Conservation (phyloP, 2,329 filamentous ascomycete species). For the Fusarium sp. region DNA sequence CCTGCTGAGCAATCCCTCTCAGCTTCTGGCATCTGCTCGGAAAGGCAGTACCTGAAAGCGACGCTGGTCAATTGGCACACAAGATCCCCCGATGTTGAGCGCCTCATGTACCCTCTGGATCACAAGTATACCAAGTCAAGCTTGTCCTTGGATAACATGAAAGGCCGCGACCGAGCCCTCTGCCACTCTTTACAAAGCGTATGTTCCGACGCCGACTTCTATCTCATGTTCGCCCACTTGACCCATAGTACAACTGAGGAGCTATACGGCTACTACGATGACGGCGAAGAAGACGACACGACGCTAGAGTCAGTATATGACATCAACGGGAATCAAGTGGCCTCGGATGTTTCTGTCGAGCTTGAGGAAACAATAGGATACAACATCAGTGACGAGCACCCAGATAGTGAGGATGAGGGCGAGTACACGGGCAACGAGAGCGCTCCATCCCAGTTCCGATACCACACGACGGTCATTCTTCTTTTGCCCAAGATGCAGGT, state of each 20-base stretch:
- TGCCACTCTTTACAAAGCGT: conserved; percentile 4
- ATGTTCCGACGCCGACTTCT: conserved; percentile 25
- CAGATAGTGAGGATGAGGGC: conserved; percentile 14
- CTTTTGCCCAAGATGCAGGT: conserved; percentile 15
- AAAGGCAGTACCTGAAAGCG: conserved; percentile 8
- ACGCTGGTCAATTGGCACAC: conserved; percentile 12
- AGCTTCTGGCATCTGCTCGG: background rate
- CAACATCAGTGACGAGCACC: background rate
- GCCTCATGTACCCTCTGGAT: conserved; percentile 22
- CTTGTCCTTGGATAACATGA: conserved; percentile 24
- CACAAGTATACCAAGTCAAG: conserved; percentile 27
- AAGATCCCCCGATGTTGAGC: background rate
- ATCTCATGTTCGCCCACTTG: conserved; percentile 26
- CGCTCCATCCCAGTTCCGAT: background rate
- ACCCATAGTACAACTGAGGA: conserved; percentile 1
- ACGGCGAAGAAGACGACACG: background rate
- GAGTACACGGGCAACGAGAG: conserved; percentile 16
- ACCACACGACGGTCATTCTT: conserved; percentile 20
- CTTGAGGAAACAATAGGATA: conserved; percentile 14
- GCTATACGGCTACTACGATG: background rate
- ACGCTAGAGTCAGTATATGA: conserved; percentile 4
- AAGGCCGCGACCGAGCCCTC: conserved; percentile 26
- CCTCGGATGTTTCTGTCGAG: background rate
- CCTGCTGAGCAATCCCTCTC: background rate
- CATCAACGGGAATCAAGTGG: background rate